Evolutionary conservation across 768 basidiomycete genomes (phyloP), one percentile per base, ranked within the genome.

Genomic region (Termitomyces sp.): DNA sequence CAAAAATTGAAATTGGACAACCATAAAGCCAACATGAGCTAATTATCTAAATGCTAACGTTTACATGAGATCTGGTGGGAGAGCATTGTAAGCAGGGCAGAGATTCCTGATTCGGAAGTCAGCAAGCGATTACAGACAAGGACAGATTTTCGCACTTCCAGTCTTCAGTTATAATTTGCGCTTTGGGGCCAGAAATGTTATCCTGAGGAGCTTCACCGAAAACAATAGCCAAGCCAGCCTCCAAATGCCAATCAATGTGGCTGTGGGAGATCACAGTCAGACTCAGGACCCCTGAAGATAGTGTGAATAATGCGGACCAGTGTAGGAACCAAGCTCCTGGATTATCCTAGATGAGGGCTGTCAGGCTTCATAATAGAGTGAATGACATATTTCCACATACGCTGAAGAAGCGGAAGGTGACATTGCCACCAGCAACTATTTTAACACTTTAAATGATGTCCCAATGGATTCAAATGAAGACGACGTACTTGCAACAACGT

Each of bases 261-360:
- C 72, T 72, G 24, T 5, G 48, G 8, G 22, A 42, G 2, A 27
- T 44, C n/a, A 46, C 31, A 36, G 41, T 46, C 20, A 39, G n/a
- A 46, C 30, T 24, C 27, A 2, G 9, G 8, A n/a, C n/a, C 12
- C 33, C 15, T 20, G 12, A 16, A 2, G 1, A n/a, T 34, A 2
- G 3, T 36, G 47, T 33, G 6, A 27, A 33, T 22, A 3, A 22
- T 24, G 54, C 51, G 6, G 46, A 76, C 75, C 74, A 75, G 55
- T 79, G 78, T 48, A 79, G 69, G 70, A 80, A 76, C 80, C 83
- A 85, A 6, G 81, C 79, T 20, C 87, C 87, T 0, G 87, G 74
- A 70, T 88, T 88, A 59, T 83, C 24, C 36, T 52, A 39, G 15
- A 51, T 4, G 8, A 18, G 39, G 5, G 5, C 11, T n/a, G 5